These are phyloP conservation scores for Pythium biforme DNA, from an alignment of 352 stramenopile species.

Conservation along the genomic window DNA sequence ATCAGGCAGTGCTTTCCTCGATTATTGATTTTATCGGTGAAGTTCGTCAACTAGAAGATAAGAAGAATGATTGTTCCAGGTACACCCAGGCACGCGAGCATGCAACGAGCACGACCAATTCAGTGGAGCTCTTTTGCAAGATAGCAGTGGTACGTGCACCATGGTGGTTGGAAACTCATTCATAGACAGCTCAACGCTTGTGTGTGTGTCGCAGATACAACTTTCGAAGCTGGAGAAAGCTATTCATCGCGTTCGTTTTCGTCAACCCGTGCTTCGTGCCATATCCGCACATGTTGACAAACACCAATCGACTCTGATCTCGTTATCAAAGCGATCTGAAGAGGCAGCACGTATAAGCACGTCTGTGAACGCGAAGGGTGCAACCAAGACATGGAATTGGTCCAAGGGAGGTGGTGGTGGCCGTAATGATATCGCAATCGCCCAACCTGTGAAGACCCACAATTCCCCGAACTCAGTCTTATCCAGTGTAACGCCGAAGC, in stretches of 20 bases:
- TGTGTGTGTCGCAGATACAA: constrained; percentile 26
- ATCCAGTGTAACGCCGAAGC: background rate
- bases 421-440: background rate
- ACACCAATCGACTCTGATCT: constrained; percentile 3
- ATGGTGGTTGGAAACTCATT: background rate
- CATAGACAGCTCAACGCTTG: background rate
- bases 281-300: constrained; percentile 28
- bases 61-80: background rate
- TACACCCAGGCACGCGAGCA: constrained; percentile 11
- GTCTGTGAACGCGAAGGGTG: background rate
- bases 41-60: constrained; percentile 8
- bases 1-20: constrained; percentile 2
- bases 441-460: background rate
- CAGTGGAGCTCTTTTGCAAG: constrained; percentile 24
- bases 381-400: constrained; percentile 20
- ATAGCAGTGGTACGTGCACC: constrained; percentile 18
- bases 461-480: background rate
- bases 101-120: constrained; percentile 20
- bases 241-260: constrained; percentile 58
- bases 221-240: constrained; percentile 58
- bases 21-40: constrained; percentile 22
- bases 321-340: background rate
- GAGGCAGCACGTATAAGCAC: background rate
- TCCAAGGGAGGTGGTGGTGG: background rate
- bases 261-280: constrained; percentile 35